phyloP scores from a whole-genome alignment of 108 stramenopile species.

The Poteriospumella lacustris region DNA sequence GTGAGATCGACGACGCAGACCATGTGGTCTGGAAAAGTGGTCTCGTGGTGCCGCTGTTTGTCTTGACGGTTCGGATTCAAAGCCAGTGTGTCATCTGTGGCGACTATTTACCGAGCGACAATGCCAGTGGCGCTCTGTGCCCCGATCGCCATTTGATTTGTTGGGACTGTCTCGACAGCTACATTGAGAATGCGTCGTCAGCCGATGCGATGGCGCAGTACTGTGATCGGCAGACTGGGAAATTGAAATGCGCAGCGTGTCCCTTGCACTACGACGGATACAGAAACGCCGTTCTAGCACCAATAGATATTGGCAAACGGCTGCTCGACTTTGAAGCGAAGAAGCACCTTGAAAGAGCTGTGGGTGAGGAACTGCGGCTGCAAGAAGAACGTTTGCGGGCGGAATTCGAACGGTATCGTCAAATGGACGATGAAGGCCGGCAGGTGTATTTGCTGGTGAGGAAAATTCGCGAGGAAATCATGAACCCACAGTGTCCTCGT shows the following conservation, averaged over 20 bases:
- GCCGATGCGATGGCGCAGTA: background rate
- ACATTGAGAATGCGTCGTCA: background rate
- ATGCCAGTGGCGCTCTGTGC: background rate
- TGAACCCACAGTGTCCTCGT: slow-evolving; percentile 31
- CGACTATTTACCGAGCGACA: background rate
- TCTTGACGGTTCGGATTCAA: too few relatives aligned
- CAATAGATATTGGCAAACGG: background rate
- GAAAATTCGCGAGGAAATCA: slow-evolving; percentile 32
- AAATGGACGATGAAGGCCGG: background rate
- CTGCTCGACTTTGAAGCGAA: background rate
- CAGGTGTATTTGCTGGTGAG: background rate
- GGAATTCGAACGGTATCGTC: background rate
- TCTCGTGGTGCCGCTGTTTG: too few relatives aligned
- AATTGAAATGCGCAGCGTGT: slow-evolving; percentile 2
- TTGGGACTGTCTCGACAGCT: slow-evolving; percentile 2
- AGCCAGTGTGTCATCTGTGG: background rate
- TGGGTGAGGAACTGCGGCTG: background rate
- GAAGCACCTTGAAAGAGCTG: background rate
- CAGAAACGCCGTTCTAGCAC: background rate
- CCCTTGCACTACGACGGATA: background rate
- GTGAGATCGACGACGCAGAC: too few relatives aligned
- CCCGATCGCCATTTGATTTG: slow-evolving; percentile 1
- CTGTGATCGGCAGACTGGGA: background rate
- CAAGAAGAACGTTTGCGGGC: background rate
- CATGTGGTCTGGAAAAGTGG: too few relatives aligned